Evolutionary conservation across 169 alveolate species (phyloP).

Genomic region (Eimeria maxima): DNA sequence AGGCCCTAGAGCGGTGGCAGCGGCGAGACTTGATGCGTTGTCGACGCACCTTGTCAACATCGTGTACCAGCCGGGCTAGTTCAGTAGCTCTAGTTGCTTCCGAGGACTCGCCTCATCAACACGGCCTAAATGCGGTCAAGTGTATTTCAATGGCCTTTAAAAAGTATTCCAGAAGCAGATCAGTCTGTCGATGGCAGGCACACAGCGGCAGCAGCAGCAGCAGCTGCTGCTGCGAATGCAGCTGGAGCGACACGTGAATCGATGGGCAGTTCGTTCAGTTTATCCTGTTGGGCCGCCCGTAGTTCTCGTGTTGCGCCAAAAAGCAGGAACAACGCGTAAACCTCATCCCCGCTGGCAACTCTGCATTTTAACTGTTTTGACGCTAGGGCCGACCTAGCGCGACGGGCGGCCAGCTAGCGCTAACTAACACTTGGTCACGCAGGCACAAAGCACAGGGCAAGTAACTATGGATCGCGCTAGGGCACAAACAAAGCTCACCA

Average conservation of each 20-base stretch:
- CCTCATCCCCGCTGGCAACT: background rate
- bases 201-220: slow-evolving; percentile 6
- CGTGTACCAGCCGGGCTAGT: background rate
- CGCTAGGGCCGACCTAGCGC: background rate
- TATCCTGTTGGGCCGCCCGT: background rate
- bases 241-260: background rate
- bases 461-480: background rate
- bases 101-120: background rate
- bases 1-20: background rate
- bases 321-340: background rate
- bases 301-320: background rate
- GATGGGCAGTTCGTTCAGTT: background rate
- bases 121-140: background rate
- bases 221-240: background rate
- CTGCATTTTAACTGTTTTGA: background rate
- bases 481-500: background rate
- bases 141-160: background rate
- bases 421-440: background rate
- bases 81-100: background rate
- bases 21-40: background rate
- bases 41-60: background rate
- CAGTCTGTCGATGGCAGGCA: background rate
- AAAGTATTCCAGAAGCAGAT: background rate
- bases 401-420: background rate
- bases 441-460: background rate